phyloP scores from a whole-genome alignment of 2,329 filamentous ascomycete genomes.

The Trichoderma simmonsii region DNA sequence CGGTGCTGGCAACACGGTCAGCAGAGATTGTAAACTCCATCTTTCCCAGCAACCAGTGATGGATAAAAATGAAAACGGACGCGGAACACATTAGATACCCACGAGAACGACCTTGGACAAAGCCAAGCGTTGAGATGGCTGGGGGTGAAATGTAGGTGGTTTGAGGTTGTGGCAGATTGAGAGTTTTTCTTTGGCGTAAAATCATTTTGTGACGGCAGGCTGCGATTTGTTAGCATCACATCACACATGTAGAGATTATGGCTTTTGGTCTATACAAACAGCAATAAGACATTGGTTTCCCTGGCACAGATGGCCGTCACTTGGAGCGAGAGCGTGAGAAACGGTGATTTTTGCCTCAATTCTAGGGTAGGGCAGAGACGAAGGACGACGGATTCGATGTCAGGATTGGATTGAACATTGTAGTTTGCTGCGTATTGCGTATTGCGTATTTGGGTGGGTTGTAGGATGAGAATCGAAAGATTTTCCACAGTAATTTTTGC shows the following conservation, averaged over 20 bases:
- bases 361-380: not conserved
- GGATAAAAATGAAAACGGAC: not conserved
- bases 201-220: not conserved
- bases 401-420: not conserved
- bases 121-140: not conserved
- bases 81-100: conserved; percentile 1
- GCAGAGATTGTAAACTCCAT: conserved; percentile 76
- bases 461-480: not conserved
- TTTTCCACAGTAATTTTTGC: not conserved
- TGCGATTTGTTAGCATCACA: not conserved
- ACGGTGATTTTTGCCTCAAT: not conserved
- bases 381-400: not conserved
- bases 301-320: not conserved
- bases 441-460: not conserved
- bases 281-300: not conserved
- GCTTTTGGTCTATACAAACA: not conserved
- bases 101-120: not conserved
- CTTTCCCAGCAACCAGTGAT: conserved; percentile 44
- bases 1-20: conserved; percentile 70
- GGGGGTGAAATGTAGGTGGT: not conserved
- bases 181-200: not conserved
- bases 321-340: not conserved
- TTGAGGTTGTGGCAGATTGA: not conserved
- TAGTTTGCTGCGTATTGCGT: not conserved
- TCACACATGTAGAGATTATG: not conserved